Conservation (phyloP, 805 yeast genomes). For the Metschnikowia henanensis region DNA sequence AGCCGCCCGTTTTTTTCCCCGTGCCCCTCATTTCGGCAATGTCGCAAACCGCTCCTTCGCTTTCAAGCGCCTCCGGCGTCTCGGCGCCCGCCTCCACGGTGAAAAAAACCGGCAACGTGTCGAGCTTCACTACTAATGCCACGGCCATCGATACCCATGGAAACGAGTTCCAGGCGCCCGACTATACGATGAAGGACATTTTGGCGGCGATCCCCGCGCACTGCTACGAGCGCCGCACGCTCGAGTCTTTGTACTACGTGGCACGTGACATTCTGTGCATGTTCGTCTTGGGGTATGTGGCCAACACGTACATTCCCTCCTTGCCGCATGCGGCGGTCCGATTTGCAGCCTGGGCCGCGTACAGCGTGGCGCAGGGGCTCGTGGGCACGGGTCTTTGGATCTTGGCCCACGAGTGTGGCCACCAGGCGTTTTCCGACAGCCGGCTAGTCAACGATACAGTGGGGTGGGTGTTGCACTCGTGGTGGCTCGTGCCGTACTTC, state of each 20-base stretch:
- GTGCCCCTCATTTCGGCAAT: constrained; percentile 2
- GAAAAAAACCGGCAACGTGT: constrained; percentile 41
- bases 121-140: constrained; percentile 35
- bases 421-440: constrained; percentile 77
- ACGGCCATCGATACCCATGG: constrained; percentile 62
- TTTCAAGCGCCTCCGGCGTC: constrained; percentile 10
- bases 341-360: constrained; percentile 57
- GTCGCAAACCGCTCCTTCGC: constrained; percentile 17
- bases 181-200: constrained; percentile 72
- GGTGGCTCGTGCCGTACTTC: constrained; percentile 78
- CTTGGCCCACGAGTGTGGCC: constrained; percentile 91
- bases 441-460: constrained; percentile 71
- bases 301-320: constrained; percentile 52
- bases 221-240: constrained; percentile 65
- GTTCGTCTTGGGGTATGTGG: constrained; percentile 51
- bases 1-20: background rate
- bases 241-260: constrained; percentile 60
- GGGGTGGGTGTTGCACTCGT: constrained; percentile 84
- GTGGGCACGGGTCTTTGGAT: constrained; percentile 82
- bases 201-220: constrained; percentile 68
- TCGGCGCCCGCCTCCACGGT: constrained; percentile 13
- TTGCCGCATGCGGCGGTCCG: constrained; percentile 36
- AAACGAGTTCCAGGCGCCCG: constrained; percentile 69
- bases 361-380: constrained; percentile 57
- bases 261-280: constrained; percentile 59